Evolutionary conservation across 2,329 filamentous ascomycete species (phyloP).

Genomic region (Xylaria sp.): DNA sequence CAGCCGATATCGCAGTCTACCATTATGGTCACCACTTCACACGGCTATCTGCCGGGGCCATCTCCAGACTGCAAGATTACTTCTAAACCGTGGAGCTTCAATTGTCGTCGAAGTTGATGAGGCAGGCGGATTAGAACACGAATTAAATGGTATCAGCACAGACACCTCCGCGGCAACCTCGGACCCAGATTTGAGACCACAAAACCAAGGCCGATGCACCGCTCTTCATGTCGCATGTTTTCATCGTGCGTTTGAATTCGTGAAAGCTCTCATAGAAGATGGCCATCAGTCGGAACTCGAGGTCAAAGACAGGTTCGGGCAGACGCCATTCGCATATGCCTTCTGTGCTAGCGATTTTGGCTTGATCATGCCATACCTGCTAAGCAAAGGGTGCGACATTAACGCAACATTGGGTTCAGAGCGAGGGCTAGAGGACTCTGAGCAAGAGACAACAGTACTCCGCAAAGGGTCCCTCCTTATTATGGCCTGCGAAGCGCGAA

Average conservation of each 20-base stretch:
- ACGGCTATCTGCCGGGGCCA: not conserved
- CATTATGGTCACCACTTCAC: not conserved
- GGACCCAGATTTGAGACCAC: not conserved
- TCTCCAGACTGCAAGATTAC: not conserved
- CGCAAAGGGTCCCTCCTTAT: not conserved
- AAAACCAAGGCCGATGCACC: not conserved
- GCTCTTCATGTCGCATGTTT: not conserved
- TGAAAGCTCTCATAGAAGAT: not conserved
- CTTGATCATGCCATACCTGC: not conserved
- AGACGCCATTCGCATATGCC: slow-evolving; percentile 3
- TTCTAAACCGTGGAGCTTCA: not conserved
- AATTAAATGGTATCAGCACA: too few relatives aligned
- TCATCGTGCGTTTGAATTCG: not conserved
- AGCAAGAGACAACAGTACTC: too few relatives aligned
- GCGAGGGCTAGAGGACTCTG: too few relatives aligned
- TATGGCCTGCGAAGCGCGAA: not conserved
- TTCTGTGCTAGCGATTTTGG: not conserved
- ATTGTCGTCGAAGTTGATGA: not conserved
- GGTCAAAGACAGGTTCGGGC: not conserved
- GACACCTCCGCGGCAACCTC: too few relatives aligned
- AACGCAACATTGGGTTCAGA: not conserved
- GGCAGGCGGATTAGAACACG: too few relatives aligned
- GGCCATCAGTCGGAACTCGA: not conserved
- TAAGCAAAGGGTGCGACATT: not conserved
- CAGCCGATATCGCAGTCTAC: not conserved